These are phyloP conservation scores for Ocimum tenuiflorum DNA, from an alignment of 257 asterid genomes.

Conservation along the genomic window DNA sequence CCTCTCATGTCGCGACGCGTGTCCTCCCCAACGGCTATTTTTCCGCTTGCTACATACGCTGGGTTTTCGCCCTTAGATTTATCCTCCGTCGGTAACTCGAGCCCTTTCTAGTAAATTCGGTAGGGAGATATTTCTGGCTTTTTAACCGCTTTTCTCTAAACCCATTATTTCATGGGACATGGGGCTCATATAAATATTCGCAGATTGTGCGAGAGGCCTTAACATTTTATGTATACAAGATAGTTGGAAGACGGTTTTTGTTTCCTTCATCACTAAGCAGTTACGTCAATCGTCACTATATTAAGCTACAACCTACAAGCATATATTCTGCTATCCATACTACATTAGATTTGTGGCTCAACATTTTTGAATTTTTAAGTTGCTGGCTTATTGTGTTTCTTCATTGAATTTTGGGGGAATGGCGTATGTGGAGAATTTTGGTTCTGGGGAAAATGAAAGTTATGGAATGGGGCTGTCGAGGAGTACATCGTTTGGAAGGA, in stretches of 20 bases:
- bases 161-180: neutral
- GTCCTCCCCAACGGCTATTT: conserved; percentile 53
- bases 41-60: conserved; percentile 5
- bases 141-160: neutral
- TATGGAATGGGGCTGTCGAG: conserved; percentile 45
- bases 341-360: neutral
- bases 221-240: conserved; percentile 6
- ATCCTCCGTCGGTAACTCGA: conserved; percentile 24
- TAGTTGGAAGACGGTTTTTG: conserved; percentile 29
- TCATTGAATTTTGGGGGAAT: conserved; percentile 25
- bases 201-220: conserved; percentile 14
- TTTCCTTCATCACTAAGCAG: conserved; percentile 38
- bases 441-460: conserved; percentile 21
- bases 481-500: conserved; percentile 59
- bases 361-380: neutral
- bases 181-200: neutral
- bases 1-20: conserved; percentile 32
- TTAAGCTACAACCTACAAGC: conserved; percentile 10
- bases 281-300: conserved; percentile 37
- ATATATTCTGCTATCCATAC: neutral
- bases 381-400: neutral
- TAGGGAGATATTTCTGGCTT: conserved; percentile 4
- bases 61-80: neutral
- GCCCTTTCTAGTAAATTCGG: conserved; percentile 20
- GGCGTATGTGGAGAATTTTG: conserved; percentile 24